These are phyloP conservation scores for Strobilomyces echinocephalus DNA, from an alignment of 768 basidiomycete species.

Conservation along the genomic window DNA sequence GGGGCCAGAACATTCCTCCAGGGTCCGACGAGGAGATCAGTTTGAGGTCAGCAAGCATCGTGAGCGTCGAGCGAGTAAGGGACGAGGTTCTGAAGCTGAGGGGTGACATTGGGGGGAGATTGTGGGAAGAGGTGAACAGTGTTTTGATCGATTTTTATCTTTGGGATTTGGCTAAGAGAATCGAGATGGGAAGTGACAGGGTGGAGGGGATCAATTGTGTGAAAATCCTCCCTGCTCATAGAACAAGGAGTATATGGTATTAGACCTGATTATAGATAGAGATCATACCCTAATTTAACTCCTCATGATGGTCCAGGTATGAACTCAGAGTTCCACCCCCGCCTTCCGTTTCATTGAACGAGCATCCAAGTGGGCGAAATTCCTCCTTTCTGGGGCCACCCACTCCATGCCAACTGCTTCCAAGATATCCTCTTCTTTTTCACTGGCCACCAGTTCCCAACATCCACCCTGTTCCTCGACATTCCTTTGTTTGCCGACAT, in stretches of 20 bases:
- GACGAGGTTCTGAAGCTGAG: conserved; percentile 44
- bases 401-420: conserved; percentile 24
- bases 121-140: conserved; percentile 45
- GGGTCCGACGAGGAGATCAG: conserved; percentile 72
- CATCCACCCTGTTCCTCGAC: conserved; percentile 13
- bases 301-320: background rate
- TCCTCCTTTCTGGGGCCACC: conserved; percentile 25
- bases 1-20: conserved; percentile 41
- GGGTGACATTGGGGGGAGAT: conserved; percentile 24
- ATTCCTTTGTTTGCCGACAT: background rate
- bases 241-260: conserved; percentile 85
- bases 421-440: conserved; percentile 24
- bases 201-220: conserved; percentile 55
- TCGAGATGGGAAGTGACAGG: conserved; percentile 58
- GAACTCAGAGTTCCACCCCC: background rate
- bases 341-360: conserved; percentile 3
- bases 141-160: conserved; percentile 89
- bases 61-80: conserved; percentile 74
- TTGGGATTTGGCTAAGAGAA: conserved; percentile 80
- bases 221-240: conserved; percentile 64
- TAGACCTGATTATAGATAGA: conserved; percentile 30
- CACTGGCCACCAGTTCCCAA: conserved; percentile 23
- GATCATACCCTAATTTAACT: conserved; percentile 5
- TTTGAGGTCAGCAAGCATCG: conserved; percentile 72
- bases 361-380: conserved; percentile 15